These are phyloP conservation scores for Strobilomyces dryophilus DNA, from an alignment of 768 basidiomycete genomes.

Conservation along the genomic window DNA sequence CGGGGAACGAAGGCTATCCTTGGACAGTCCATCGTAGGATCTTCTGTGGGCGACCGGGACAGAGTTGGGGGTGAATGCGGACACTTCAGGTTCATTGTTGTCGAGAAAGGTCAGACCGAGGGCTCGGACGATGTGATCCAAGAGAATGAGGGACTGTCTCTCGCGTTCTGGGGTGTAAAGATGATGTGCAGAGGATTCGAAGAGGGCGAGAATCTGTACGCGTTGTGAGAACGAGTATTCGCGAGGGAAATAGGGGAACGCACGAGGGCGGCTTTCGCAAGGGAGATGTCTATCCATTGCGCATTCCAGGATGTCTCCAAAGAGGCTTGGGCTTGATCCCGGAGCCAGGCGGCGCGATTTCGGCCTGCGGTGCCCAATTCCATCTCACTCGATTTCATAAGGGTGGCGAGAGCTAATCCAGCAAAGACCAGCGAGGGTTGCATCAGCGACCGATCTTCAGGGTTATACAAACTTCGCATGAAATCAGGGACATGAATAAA, in stretches of 20 bases:
- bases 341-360: conserved; percentile 52
- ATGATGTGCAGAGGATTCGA: conserved; percentile 73
- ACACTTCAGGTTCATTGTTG: conserved; percentile 47
- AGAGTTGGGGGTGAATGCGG: conserved; percentile 43
- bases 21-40: conserved; percentile 26
- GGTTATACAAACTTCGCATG: conserved; percentile 46
- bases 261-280: conserved; percentile 74
- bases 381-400: conserved; percentile 69
- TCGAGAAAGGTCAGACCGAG: conserved; percentile 57
- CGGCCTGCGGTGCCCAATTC: conserved; percentile 54
- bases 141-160: conserved; percentile 45
- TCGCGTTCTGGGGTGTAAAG: conserved; percentile 54
- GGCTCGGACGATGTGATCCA: conserved; percentile 63
- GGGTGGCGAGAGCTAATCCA: conserved; percentile 61
- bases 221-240: conserved; percentile 10
- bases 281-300: conserved; percentile 54
- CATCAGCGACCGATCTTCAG: conserved; percentile 49
- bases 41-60: conserved; percentile 47
- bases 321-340: conserved; percentile 51
- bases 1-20: conserved; percentile 26
- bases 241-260: conserved; percentile 15
- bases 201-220: conserved; percentile 68
- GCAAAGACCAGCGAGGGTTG: conserved; percentile 72
- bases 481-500: conserved; percentile 62
- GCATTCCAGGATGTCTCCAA: conserved; percentile 48